Base-by-base conservation (phyloP, 2,329 filamentous ascomycete genomes). In the Aciculosporium take region DNA sequence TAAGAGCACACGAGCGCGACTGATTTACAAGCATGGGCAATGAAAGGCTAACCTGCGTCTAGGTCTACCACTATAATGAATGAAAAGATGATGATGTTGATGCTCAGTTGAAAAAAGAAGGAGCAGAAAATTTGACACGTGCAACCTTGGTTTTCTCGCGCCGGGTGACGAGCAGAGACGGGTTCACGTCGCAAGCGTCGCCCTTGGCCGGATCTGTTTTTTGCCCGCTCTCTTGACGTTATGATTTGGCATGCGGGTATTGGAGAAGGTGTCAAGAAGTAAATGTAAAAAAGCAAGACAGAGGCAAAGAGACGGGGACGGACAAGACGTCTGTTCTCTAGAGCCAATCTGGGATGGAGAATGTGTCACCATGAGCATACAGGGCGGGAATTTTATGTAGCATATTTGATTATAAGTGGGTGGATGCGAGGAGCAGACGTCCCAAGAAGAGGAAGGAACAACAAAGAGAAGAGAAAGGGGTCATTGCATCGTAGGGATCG, bases 11-110 rank as follows among this genome's bases (percentile, higher is more conserved):
- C 28, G n/a, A n/a, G n/a, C n/a, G n/a, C n/a, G n/a, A n/a, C n/a
- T n/a, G n/a, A n/a, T n/a, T n/a, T n/a, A n/a, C n/a, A n/a, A n/a
- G n/a, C n/a, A n/a, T n/a, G n/a, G 4, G 12, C 4, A 7, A 23
- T 10, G 21, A 13, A 31, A 25, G n/a, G 18, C 25, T 34, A 10
- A 40, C 49, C 51, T 43, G 33, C 13, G 23, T 33, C 46, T 10
- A 91, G 84, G 80, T 91, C 47, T 93, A 87, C 61, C 84, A 93
- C 62, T 89, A 86, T 67, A 89, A 93, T 59, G 84, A 93, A 67
- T 89, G 72, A 69, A 54, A n/a, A n/a, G n/a, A n/a, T n/a, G 45
- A 46, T 25, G n/a, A 25, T 25, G 21, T 6, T 10, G 8, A 25
- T 15, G 7, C n/a, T 25, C 10, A 35, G n/a, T 15, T 7, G 4